phyloP scores from a whole-genome alignment of 2,329 filamentous ascomycete genomes.

The Talaromyces sp. region DNA sequence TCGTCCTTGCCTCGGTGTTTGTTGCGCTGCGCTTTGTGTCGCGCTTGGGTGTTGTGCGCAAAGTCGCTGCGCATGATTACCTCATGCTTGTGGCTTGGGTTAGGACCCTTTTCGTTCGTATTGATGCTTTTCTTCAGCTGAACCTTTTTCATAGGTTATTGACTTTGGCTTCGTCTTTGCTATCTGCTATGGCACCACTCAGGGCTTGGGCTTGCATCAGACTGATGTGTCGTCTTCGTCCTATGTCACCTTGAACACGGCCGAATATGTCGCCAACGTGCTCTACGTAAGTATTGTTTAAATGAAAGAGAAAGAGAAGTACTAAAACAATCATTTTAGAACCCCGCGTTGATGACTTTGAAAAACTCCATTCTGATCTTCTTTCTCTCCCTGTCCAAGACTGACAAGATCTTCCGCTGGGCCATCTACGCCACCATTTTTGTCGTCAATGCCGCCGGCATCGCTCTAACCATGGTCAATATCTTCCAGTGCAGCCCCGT shows the following conservation, averaged over 20 bases:
- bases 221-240: slow-evolving; percentile 26
- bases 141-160: slow-evolving; percentile 27
- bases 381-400: slow-evolving; percentile 75
- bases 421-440: slow-evolving; percentile 74
- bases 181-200: slow-evolving; percentile 38
- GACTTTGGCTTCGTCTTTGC: slow-evolving; percentile 43
- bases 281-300: slow-evolving; percentile 46
- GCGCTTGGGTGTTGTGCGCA: slow-evolving; percentile 65
- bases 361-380: slow-evolving; percentile 92
- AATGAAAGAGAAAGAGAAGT: too few relatives aligned
- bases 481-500: slow-evolving; percentile 80
- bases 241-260: slow-evolving; percentile 34
- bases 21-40: slow-evolving; percentile 69
- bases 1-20: slow-evolving; percentile 66
- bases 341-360: slow-evolving; percentile 81
- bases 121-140: slow-evolving; percentile 4
- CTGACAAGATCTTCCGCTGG: slow-evolving; percentile 69
- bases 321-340: too few relatives aligned
- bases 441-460: slow-evolving; percentile 72
- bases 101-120: slow-evolving; percentile 24
- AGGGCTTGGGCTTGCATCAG: slow-evolving; percentile 40
- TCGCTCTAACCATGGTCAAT: slow-evolving; percentile 77
- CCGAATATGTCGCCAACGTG: slow-evolving; percentile 56
- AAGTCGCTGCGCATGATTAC: slow-evolving; percentile 70
- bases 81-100: slow-evolving; percentile 76